A percentile compares a stretch with the other conserved stretches of the same genome.
These are phyloP conservation scores for Inga laurina DNA, from an alignment of 306 rosid species.

Conservation along the genomic window DNA sequence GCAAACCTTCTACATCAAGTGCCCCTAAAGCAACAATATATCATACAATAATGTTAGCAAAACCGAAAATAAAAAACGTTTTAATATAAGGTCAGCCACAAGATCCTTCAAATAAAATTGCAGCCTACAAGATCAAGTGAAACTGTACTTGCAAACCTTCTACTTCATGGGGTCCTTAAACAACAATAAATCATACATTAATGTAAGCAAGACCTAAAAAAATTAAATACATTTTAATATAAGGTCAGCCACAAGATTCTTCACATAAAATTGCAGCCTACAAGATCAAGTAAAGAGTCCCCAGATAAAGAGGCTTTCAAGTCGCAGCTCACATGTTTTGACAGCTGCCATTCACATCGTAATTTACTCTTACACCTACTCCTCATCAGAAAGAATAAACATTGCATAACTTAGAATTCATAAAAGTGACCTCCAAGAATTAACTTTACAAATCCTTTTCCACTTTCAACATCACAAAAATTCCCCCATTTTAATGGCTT, in stretches of 20 bases:
- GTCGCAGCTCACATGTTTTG: neutral
- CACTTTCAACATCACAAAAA: neutral
- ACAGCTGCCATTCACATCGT: conserved; percentile 14
- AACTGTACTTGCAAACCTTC: neutral
- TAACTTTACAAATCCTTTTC: neutral
- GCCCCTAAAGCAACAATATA: conserved; percentile 55
- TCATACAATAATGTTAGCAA: conserved; percentile 33
- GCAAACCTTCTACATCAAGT: conserved; percentile 74
- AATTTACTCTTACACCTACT: neutral
- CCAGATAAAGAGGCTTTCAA: too few relatives aligned
- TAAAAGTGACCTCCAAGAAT: neutral
- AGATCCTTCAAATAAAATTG: conserved; percentile 7
- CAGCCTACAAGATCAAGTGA: conserved; percentile 15
- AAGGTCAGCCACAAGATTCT: too few relatives aligned
- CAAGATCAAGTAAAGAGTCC: too few relatives aligned
- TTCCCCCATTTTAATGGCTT: neutral
- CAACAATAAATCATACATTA: neutral
- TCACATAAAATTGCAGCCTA: too few relatives aligned
- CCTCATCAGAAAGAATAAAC: neutral
- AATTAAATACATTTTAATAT: too few relatives aligned
- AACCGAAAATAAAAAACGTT: conserved; percentile 1
- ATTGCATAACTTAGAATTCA: conserved; percentile 4
- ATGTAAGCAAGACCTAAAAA: neutral
- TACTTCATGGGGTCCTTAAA: neutral
- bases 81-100: conserved; percentile 18